Percentiles rank a stretch among this genome's conserved stretches.
These are phyloP conservation scores for Cucurbita ficifolia DNA, from an alignment of 306 rosid genomes.

Conservation along the genomic window DNA sequence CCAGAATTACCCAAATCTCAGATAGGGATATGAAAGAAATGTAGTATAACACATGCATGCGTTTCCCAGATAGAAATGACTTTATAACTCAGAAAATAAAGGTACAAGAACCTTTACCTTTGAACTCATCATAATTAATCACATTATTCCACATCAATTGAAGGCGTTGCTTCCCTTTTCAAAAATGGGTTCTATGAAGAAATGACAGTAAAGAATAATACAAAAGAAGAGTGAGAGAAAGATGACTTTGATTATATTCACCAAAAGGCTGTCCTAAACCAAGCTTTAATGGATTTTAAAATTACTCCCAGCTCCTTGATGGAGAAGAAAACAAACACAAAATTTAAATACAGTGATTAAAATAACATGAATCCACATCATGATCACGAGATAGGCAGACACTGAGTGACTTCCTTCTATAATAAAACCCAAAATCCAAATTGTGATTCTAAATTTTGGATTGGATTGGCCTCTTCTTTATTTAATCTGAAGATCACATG, in stretches of 20 bases:
- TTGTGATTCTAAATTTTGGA: neutral
- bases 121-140: neutral
- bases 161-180: neutral
- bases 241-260: neutral
- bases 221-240: neutral
- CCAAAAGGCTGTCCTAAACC: constrained; percentile 33
- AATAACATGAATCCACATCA: constrained; percentile 2
- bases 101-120: neutral
- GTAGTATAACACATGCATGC: neutral
- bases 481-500: neutral
- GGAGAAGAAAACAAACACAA: neutral
- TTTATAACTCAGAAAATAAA: neutral
- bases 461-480: neutral
- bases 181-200: neutral
- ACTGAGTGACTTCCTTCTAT: neutral
- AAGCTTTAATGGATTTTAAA: constrained; percentile 19
- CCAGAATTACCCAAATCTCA: neutral
- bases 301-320: neutral
- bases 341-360: neutral
- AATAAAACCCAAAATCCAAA: neutral
- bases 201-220: neutral
- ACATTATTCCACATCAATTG: neutral
- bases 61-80: neutral
- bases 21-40: neutral
- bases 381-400: neutral